Evolutionary conservation across 2,329 filamentous ascomycete species (phyloP), one percentile per base, ranked within the genome.

Genomic region (Microcyclosporella mali): DNA sequence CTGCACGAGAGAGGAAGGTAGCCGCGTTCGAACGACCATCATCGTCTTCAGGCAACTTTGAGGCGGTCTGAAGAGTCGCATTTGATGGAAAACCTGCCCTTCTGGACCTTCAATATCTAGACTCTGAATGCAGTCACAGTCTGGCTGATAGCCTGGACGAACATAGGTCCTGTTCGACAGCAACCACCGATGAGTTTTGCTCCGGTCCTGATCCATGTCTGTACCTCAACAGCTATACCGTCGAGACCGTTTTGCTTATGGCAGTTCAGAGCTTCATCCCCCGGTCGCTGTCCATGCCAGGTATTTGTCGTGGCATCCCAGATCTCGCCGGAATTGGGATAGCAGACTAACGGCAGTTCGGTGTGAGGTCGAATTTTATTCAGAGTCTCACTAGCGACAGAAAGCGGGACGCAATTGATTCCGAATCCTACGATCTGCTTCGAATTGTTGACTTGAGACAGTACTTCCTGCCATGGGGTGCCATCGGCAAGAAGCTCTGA

Each of bases 311-410:
- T 55, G 4, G 69, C 67, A 55, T 72, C 66, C 63, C 66, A 73
- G 18, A 56, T 55, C 53, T 73, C 70, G 2, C 70, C 70, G 3
- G 68, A 71, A 38, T 73, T 73, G 0, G 70, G 68, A 54, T 72
- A 73, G 21, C 48, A 50, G 3, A 53, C 29, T 31, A 70, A 46
- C 8, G 63, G 60, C 37, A 63, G 59, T 19, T 52, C 50, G 15
- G 66, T 63, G 18, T 59, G 36, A 12, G 50, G 43, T 12, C 43
- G 47, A 21, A 71, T 45, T 10, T 52, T 51, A 34, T 57, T 45
- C 30, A 72, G 43, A 3, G 66, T 64, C 10, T 45, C 57, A 1
- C 62, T 43, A 2, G 59, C 66, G 4, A 65, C 36, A 29, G 59
- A 53, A 33, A 66, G 56, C 0, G 65, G 55, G 1, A 71, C 59